These are phyloP conservation scores for Hibiscus mutabilis DNA, from an alignment of 345 rosid species.

Conservation along the genomic window DNA sequence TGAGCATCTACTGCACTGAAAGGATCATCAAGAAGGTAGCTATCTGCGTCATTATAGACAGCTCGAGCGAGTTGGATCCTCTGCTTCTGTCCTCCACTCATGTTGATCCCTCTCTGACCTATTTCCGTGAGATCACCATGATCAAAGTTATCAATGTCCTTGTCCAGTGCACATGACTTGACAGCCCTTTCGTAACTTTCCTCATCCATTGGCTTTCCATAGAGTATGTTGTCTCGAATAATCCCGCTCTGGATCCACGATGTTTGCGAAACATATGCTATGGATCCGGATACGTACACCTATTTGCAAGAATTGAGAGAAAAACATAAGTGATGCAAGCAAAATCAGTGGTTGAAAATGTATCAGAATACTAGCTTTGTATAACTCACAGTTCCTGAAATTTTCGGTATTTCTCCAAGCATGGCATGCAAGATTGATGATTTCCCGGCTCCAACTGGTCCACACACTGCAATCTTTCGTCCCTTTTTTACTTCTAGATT, in stretches of 20 bases:
- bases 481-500: no score
- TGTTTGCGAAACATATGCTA: slow-evolving; percentile 44
- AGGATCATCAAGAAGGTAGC: slow-evolving; percentile 72
- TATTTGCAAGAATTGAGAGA: no score
- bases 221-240: slow-evolving; percentile 54
- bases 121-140: slow-evolving; percentile 76
- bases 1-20: slow-evolving; percentile 78
- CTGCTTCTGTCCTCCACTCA: slow-evolving; percentile 87
- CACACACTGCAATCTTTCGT: no score
- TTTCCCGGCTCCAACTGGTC: no score
- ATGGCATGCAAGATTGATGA: no score
- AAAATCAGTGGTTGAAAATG: no score
- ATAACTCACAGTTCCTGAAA: no score
- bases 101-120: slow-evolving; percentile 73
- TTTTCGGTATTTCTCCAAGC: no score
- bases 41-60: slow-evolving; percentile 57
- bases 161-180: slow-evolving; percentile 55
- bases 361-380: no score
- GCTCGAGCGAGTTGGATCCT: slow-evolving; percentile 74
- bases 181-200: slow-evolving; percentile 40
- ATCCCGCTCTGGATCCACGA: slow-evolving; percentile 86
- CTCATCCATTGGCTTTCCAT: slow-evolving; percentile 50
- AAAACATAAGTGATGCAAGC: no score
- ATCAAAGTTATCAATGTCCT: slow-evolving; percentile 47
- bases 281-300: no score